Evolutionary conservation across 495 filamentous ascomycete genomes (phyloP), one percentile per base, ranked within the genome.

Genomic region (Apiosordaria backusii): DNA sequence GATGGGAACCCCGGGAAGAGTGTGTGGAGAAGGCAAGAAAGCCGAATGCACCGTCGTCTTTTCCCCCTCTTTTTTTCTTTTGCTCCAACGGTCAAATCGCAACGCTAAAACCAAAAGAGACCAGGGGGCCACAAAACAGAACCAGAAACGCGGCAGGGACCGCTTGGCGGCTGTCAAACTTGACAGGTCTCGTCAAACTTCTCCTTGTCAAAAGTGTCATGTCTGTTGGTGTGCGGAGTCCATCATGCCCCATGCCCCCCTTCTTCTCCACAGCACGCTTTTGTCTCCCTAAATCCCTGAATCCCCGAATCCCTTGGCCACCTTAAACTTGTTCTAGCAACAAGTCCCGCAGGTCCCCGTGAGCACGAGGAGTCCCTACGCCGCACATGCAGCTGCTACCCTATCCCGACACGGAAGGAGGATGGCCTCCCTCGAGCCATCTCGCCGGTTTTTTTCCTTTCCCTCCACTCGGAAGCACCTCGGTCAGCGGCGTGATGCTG

Each of bases 31-130:
- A 16, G 4, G n/a, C 21, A 58, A 25, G 25, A 29, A 59, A 59
- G 57, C 57, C 57, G 24, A 59, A 19, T 27, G 57, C 4, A 0
- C 3, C 25, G 22, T 6, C 7, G 4, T 18, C 53, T 55, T 7
- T 24, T 55, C 18, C 53, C 22, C 53, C 22, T 27, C 27, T 7
- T 27, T 45, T 61, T 45, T 61, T 61, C 27, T 35, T 60, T 60
- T 61, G n/a, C 59, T 45, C 19, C 59, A 61, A 61, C 59, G 59
- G 59, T 61, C 59, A 59, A 61, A 61, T 3, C 59, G 13, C 59
- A 45, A 45, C 59, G 26, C 59, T 61, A 61, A 45, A 25, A 25
- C 57, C 55, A 10, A 57, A 57, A 22, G 4, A 3, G 22, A n/a
- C n/a, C n/a, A n/a, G n/a, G n/a, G n/a, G n/a, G n/a, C n/a, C n/a